Evolutionary conservation across 2,329 filamentous ascomycete species (phyloP).

Genomic region (Cyphellophora attinorum): DNA sequence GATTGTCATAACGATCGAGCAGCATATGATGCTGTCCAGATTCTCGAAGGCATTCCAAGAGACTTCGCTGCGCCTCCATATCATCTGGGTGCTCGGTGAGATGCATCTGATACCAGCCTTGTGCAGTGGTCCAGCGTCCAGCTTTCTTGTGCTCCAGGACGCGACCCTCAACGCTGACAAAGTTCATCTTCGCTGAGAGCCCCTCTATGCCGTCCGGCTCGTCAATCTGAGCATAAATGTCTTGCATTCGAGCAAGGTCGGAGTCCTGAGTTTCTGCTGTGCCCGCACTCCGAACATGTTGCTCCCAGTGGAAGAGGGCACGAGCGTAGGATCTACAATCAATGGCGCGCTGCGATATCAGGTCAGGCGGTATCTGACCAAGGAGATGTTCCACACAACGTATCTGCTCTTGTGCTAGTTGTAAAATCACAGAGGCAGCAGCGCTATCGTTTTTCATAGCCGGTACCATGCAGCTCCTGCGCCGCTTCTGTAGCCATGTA

Average conservation of each 20-base stretch:
- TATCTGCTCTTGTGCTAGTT: slow-evolving; percentile 29
- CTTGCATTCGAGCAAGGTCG: slow-evolving; percentile 68
- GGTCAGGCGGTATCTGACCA: slow-evolving; percentile 56
- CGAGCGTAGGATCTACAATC: slow-evolving; percentile 89
- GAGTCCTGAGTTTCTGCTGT: slow-evolving; percentile 43
- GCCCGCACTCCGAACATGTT: slow-evolving; percentile 57
- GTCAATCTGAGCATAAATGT: slow-evolving; percentile 95
- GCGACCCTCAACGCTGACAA: slow-evolving; percentile 87
- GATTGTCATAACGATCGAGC: slow-evolving; percentile 74
- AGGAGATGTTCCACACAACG: slow-evolving; percentile 65
- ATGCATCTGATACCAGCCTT: slow-evolving; percentile 95
- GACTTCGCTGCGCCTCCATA: slow-evolving; percentile 66
- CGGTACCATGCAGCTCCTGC: slow-evolving; percentile 30
- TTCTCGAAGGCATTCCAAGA: slow-evolving; percentile 82
- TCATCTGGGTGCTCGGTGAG: slow-evolving; percentile 71
- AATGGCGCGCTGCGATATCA: slow-evolving; percentile 75
- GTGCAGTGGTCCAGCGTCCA: slow-evolving; percentile 85
- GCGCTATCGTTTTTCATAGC: slow-evolving; percentile 12
- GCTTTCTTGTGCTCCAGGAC: slow-evolving; percentile 87
- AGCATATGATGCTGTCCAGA: slow-evolving; percentile 91
- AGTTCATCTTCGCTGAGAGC: slow-evolving; percentile 75
- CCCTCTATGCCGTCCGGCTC: slow-evolving; percentile 95
- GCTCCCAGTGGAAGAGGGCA: slow-evolving; percentile 89
- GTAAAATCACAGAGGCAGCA: slow-evolving; percentile 8
- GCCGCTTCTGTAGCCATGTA: slow-evolving; percentile 77